Percentiles rank a stretch among this genome's conserved stretches.
Evolutionary conservation across 768 basidiomycete genomes (phyloP).

Genomic region (Mycena metata): DNA sequence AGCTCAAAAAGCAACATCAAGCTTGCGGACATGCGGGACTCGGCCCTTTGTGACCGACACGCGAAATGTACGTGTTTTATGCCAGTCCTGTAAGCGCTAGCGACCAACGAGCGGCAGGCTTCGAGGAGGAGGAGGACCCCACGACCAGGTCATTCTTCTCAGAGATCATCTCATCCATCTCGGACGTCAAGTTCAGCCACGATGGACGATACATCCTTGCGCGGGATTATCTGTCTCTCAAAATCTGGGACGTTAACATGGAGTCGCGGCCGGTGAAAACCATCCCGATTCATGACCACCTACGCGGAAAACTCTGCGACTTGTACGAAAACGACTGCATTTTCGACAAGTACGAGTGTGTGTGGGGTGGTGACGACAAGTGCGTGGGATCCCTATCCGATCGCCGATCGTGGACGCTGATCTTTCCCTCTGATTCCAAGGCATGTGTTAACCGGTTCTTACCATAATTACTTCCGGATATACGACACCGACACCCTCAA

Average conservation of each 20-base stretch:
- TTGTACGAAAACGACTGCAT: slow-evolving; percentile 99
- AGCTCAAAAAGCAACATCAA: slow-evolving; percentile 99
- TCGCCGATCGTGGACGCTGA: slow-evolving; percentile 40
- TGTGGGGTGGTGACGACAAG: slow-evolving; percentile 97
- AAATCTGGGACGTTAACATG: slow-evolving; percentile 99
- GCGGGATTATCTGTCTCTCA: slow-evolving; percentile 96
- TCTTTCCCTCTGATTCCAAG: slow-evolving; percentile 58
- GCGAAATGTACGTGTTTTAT: slow-evolving; percentile 84
- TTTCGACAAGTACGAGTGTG: slow-evolving; percentile 99
- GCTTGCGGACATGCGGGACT: slow-evolving; percentile 98
- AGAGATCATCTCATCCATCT: slow-evolving; percentile 99
- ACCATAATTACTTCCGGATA: slow-evolving; percentile 99
- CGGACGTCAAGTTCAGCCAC: slow-evolving; percentile 98
- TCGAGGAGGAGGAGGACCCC: slow-evolving; percentile 99
- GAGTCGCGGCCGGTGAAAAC: slow-evolving; percentile 96
- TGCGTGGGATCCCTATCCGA: slow-evolving; percentile 57
- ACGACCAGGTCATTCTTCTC: slow-evolving; percentile 98
- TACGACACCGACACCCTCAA: slow-evolving; percentile 91
- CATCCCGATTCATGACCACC: slow-evolving; percentile 98
- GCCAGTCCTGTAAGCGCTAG: slow-evolving; percentile 29
- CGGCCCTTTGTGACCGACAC: slow-evolving; percentile 95
- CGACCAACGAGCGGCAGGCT: slow-evolving; percentile 68
- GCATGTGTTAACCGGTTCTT: slow-evolving; percentile 98
- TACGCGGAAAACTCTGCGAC: slow-evolving; percentile 97
- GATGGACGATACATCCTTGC: slow-evolving; percentile 98